Conservation (phyloP, 2,329 filamentous ascomycete genomes). For the Alternaria hordeiaustralica region DNA sequence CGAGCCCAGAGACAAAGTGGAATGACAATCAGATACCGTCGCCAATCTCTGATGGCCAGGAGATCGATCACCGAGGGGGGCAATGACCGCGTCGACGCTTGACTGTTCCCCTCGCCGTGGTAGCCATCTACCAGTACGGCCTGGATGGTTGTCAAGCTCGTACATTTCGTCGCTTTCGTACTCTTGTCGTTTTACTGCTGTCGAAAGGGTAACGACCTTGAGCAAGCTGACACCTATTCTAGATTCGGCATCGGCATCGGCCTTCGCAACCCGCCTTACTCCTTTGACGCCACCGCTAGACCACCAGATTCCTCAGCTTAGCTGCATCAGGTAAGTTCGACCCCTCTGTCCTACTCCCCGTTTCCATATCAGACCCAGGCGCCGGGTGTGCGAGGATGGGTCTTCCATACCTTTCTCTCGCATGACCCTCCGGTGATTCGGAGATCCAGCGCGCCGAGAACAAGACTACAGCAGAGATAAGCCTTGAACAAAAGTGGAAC, state of each 20-base stretch:
- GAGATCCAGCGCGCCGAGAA: neutral
- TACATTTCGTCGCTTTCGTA: neutral
- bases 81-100: neutral
- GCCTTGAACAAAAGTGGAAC: no score
- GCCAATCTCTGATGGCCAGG: neutral
- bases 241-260: neutral
- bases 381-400: neutral
- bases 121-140: neutral
- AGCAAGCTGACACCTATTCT: neutral
- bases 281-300: neutral
- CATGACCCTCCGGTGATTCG: neutral
- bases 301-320: neutral
- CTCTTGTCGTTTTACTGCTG: neutral
- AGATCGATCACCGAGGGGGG: neutral
- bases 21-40: neutral
- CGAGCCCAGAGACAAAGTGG: neutral
- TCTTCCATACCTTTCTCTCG: neutral
- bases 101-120: neutral
- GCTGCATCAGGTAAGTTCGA: neutral
- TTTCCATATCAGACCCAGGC: neutral
- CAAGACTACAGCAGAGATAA: no score
- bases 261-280: neutral
- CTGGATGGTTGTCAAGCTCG: neutral
- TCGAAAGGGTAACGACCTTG: neutral
- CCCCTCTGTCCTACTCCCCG: neutral